These are phyloP conservation scores for Mycena filopes DNA, from an alignment of 768 basidiomycete species.

Conservation along the genomic window DNA sequence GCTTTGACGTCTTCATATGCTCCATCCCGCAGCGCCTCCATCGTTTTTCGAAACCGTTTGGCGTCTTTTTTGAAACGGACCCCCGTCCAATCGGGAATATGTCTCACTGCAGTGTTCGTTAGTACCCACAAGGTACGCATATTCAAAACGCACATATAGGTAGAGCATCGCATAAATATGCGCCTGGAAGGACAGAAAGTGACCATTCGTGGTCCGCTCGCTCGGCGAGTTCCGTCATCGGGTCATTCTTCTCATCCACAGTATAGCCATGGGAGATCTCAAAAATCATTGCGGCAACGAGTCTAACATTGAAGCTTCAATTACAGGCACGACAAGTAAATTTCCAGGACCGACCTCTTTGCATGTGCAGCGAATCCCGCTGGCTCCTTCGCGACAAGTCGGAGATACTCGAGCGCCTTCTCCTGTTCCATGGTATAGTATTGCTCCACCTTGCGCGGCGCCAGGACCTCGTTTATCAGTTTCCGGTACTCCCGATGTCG, in stretches of 20 bases:
- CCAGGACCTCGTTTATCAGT: slow-evolving; percentile 6
- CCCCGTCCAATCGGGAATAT: slow-evolving; percentile 16
- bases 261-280: slow-evolving; percentile 31
- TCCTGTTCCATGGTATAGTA: background rate
- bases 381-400: too few species aligned
- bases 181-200: background rate
- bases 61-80: slow-evolving; percentile 8
- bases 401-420: background rate
- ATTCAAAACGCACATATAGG: slow-evolving; percentile 12
- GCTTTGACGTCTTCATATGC: slow-evolving; percentile 4
- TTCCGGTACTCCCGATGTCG: slow-evolving; percentile 3
- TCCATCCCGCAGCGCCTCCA: background rate
- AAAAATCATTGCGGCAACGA: too few species aligned
- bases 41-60: background rate
- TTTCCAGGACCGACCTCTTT: too few species aligned
- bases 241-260: slow-evolving; percentile 21
- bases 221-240: slow-evolving; percentile 22
- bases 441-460: background rate
- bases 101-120: slow-evolving; percentile 1
- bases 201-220: slow-evolving; percentile 25
- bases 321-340: too few species aligned
- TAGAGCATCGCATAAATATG: slow-evolving; percentile 8
- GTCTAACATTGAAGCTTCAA: too few species aligned
- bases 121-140: background rate
- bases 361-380: too few species aligned